Evolutionary conservation across 2,329 filamentous ascomycete species (phyloP), one percentile per base, ranked within the genome.

Genomic region (Cylindrodendrum hubeiense): DNA sequence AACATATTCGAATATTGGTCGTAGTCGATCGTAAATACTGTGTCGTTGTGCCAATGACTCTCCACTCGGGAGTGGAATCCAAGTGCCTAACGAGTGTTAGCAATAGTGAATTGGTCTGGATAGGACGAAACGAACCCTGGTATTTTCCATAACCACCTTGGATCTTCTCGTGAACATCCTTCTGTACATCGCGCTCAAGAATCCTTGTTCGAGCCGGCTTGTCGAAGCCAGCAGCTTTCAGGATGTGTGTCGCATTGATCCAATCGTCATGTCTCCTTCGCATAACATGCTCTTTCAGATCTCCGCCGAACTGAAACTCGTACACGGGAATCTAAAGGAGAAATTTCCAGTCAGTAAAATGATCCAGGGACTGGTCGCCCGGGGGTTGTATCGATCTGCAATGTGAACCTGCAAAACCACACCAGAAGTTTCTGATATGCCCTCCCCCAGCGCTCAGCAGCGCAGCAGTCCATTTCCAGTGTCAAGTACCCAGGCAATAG

Each of bases 241-340:
- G 84, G 65, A 99, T 98, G 78, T 99, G 96, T 58, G 96, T 99
- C n/a, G 96, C 96, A 85, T 99, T 99, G 83, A 99, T 96, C 94
- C 95, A 99, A 81, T 98, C 90, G 80, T 99, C 96, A 57, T 90
- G 88, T 65, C 95, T 90, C 54, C 96, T 90, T 79, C 96, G 92
- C 96, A 99, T 99, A 70, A 98, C 93, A 93, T 98, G 94, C 75
- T 92, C 88, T 77, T 91, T 90, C 33, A 90, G 77, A 77, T 97
- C 94, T 71, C 85, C 86, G 37, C 91, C 93, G 74, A 97, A 91
- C 78, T 97, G 94, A 81, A 90, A 96, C 78, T 98, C 96, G 78
- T 96, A 98, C 12, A 98, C 95, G 37, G 95, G 95, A 67, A 97
- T 94, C 94, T 98, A 75, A 61, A 63, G 52, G 54, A 19, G 53